A percentile compares a stretch with the other conserved stretches of the same genome.
Evolutionary conservation across 2,329 filamentous ascomycete species (phyloP).

Genomic region (Diaporthe capsici): DNA sequence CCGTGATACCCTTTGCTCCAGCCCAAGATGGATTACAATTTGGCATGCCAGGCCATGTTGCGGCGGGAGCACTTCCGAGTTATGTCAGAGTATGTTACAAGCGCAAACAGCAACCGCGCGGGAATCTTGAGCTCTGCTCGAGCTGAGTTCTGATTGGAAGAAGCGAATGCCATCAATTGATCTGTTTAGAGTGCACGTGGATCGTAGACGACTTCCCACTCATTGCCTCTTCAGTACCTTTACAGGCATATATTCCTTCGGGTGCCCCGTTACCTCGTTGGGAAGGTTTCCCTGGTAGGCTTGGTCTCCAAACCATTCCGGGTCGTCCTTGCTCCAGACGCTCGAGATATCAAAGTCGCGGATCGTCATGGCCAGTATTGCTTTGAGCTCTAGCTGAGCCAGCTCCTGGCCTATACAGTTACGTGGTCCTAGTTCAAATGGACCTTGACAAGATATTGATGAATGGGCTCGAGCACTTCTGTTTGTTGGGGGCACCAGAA

Average conservation of each 20-base stretch:
- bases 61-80: background rate
- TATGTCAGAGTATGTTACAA: background rate
- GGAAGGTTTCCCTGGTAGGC: constrained; percentile 21
- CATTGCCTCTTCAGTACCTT: constrained; percentile 21
- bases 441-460: constrained; percentile 22
- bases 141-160: background rate
- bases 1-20: background rate
- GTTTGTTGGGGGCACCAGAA: background rate
- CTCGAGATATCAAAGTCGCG: constrained; percentile 39
- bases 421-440: constrained; percentile 56
- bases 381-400: constrained; percentile 52
- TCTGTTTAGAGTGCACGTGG: rapidly evolving
- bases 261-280: constrained; percentile 31
- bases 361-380: constrained; percentile 43
- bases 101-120: background rate
- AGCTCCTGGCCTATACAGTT: constrained; percentile 55
- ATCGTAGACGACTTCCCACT: background rate
- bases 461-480: background rate
- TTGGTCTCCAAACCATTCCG: constrained; percentile 33
- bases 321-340: constrained; percentile 35
- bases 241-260: constrained; percentile 35
- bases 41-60: background rate
- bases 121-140: too few species aligned
- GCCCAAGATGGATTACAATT: background rate
- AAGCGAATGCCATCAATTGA: too few species aligned